Conservation (phyloP, 2,329 filamentous ascomycete species). For the Calonectria henricotiae region DNA sequence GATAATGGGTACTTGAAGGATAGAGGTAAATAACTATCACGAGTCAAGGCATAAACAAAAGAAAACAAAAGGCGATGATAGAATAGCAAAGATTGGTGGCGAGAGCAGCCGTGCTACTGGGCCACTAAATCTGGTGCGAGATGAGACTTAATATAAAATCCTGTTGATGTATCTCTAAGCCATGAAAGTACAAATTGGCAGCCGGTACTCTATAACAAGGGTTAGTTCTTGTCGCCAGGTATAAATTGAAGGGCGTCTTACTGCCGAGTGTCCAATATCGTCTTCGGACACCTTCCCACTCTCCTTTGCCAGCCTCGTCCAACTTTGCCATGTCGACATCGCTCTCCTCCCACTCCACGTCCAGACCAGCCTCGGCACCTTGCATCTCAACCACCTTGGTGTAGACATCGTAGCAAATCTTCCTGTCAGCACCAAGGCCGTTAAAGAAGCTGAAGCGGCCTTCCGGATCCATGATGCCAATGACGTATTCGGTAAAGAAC, state of each 20-base stretch:
- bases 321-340: constrained; percentile 79
- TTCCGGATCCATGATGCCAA: constrained; percentile 80
- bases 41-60: constrained; percentile 36
- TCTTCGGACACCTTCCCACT: constrained; percentile 91
- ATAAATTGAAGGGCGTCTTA: constrained; percentile 58
- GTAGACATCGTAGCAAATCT: constrained; percentile 97
- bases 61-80: constrained; percentile 48
- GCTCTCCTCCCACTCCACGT: constrained; percentile 88
- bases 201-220: constrained; percentile 73
- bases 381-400: constrained; percentile 94
- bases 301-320: constrained; percentile 77
- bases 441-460: constrained; percentile 92
- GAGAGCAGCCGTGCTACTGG: constrained; percentile 25
- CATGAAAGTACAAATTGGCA: constrained; percentile 84
- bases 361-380: constrained; percentile 88
- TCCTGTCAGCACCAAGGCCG: constrained; percentile 91
- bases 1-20: constrained; percentile 46
- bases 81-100: constrained; percentile 33
- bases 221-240: constrained; percentile 44
- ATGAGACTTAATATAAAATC: constrained; percentile 28
- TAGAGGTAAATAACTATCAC: constrained; percentile 41
- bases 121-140: constrained; percentile 33
- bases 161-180: constrained; percentile 62
- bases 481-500: constrained; percentile 92
- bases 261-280: constrained; percentile 91